Evolutionary conservation across 2,329 filamentous ascomycete genomes (phyloP).

Genomic region (Pseudogymnoascus sp.): DNA sequence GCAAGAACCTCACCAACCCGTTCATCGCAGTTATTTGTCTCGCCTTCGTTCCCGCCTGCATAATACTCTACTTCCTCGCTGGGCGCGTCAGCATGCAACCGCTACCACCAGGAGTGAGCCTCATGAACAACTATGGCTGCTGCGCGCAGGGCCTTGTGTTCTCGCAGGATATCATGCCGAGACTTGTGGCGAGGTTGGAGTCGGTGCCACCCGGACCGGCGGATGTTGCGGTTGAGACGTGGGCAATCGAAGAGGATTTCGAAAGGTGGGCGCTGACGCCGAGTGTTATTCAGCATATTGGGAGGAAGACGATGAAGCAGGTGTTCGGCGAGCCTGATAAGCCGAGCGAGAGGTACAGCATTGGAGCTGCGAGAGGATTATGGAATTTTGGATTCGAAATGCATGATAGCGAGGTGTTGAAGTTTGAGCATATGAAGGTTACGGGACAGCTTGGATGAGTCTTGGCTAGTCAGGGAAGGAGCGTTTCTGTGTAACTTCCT

Average conservation of each 20-base stretch:
- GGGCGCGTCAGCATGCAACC: constrained; percentile 17
- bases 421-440: constrained; percentile 5
- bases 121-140: constrained; percentile 35
- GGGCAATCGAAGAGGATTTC: constrained; percentile 26
- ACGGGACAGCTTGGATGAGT: not conserved
- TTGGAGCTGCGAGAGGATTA: constrained; percentile 10
- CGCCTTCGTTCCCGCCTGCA: constrained; percentile 13
- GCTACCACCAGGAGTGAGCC: constrained; percentile 21
- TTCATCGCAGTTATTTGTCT: constrained; percentile 10
- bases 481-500: not conserved
- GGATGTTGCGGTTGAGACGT: constrained; percentile 33
- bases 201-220: constrained; percentile 21
- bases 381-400: constrained; percentile 19
- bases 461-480: not conserved
- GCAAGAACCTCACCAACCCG: constrained; percentile 8
- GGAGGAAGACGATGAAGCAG: constrained; percentile 20
- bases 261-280: constrained; percentile 34
- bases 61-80: constrained; percentile 16
- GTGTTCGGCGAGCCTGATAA: constrained; percentile 11
- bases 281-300: constrained; percentile 34
- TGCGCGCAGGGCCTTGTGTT: constrained; percentile 35
- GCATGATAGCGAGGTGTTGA: constrained; percentile 1
- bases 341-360: not conserved
- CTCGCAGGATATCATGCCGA: constrained; percentile 20
- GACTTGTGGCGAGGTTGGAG: constrained; percentile 23